A percentile compares a stretch with the other conserved stretches of the same genome.
phyloP scores from a whole-genome alignment of 495 filamentous ascomycete genomes.

The Penicillium antarcticum region DNA sequence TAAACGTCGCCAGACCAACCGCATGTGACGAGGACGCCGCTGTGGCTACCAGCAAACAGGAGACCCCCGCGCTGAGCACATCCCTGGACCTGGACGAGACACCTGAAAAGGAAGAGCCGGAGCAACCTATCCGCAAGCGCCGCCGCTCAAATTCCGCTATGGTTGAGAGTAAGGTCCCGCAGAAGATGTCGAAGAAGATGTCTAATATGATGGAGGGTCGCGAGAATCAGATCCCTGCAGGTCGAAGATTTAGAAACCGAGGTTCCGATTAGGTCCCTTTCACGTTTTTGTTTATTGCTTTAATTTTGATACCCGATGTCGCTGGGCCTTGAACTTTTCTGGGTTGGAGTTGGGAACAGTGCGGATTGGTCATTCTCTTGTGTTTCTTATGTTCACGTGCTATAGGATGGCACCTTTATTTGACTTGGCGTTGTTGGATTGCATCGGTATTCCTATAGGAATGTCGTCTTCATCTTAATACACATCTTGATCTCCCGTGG shows the following conservation, averaged over 20 bases:
- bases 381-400: conserved; percentile 2
- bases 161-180: conserved; percentile 37
- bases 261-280: conserved; percentile 20
- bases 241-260: conserved; percentile 26
- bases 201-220: conserved; percentile 50
- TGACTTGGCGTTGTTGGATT: conserved; percentile 4
- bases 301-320: conserved; percentile 27
- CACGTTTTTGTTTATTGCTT: conserved; percentile 2
- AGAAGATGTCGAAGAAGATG: conserved; percentile 41
- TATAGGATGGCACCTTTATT: background rate
- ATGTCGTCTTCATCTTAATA: background rate
- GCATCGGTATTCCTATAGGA: background rate
- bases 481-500: background rate
- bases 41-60: conserved; percentile 15
- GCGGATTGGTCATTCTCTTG: conserved; percentile 8
- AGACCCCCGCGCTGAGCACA: conserved; percentile 11
- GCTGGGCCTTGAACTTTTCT: conserved; percentile 11
- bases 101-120: conserved; percentile 34
- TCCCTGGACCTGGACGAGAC: conserved; percentile 16
- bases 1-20: conserved; percentile 46
- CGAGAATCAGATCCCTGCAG: conserved; percentile 49
- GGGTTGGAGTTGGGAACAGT: conserved; percentile 20
- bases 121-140: conserved; percentile 52
- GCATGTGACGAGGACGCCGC: conserved; percentile 22
- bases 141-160: conserved; percentile 41